Evolutionary conservation across 768 basidiomycete species (phyloP).

Genomic region (Hericium alpestre): DNA sequence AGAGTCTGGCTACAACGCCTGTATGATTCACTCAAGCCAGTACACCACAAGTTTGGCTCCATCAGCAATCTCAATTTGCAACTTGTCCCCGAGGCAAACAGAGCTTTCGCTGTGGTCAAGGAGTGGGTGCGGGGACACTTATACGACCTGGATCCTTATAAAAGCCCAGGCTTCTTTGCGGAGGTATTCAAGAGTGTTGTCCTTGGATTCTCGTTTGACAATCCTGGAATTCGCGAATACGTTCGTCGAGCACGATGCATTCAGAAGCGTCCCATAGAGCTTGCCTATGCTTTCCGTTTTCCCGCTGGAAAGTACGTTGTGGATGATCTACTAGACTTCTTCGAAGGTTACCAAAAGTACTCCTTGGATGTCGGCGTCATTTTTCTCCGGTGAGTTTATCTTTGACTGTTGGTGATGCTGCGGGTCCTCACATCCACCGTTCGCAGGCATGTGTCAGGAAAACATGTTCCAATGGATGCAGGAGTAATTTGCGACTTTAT

Average conservation of each 20-base stretch:
- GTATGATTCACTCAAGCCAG: slow-evolving; percentile 7
- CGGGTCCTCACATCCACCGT: too few relatives aligned
- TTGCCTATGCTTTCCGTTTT: background rate
- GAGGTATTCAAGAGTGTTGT: slow-evolving; percentile 5
- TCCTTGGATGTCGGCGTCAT: background rate
- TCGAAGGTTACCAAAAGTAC: background rate
- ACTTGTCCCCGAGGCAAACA: background rate
- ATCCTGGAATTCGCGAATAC: slow-evolving; percentile 1
- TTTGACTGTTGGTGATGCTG: too few relatives aligned
- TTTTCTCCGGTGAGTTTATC: too few relatives aligned
- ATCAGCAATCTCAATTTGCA: background rate
- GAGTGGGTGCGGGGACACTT: slow-evolving; percentile 8
- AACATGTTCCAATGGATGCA: too few relatives aligned
- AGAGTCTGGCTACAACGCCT: slow-evolving; percentile 7
- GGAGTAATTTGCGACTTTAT: slow-evolving; percentile 4
- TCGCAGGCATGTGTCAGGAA: too few relatives aligned
- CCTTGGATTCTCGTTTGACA: slow-evolving; percentile 9
- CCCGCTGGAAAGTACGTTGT: background rate
- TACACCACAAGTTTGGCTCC: slow-evolving; percentile 4
- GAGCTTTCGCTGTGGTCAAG: slow-evolving; percentile 1
- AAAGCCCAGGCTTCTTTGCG: background rate
- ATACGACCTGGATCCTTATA: background rate
- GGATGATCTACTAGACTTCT: background rate
- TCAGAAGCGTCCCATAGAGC: background rate
- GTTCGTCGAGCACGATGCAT: slow-evolving; percentile 1